phyloP scores from a whole-genome alignment of 2,329 filamentous ascomycete genomes.

The Cytospora piceicola region DNA sequence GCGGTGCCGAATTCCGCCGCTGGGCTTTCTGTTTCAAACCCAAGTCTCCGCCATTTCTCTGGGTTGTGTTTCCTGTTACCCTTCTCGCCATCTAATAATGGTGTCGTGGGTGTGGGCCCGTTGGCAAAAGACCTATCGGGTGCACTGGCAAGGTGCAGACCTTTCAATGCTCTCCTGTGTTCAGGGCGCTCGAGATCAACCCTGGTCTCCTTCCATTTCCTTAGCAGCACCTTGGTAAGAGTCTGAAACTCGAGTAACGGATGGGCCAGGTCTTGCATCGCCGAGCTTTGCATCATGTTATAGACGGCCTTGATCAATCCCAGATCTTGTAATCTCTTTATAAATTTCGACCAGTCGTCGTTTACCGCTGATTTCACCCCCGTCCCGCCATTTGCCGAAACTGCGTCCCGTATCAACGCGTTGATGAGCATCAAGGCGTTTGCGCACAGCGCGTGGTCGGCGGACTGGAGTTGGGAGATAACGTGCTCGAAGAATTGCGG shows the following conservation, averaged over 20 bases:
- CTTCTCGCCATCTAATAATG: conserved; percentile 47
- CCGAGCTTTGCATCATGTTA: conserved; percentile 90
- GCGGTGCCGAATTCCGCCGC: conserved; percentile 81
- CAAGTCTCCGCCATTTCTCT: conserved; percentile 89
- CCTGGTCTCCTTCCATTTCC: conserved; percentile 84
- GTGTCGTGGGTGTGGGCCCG: conserved; percentile 44
- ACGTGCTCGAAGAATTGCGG: conserved; percentile 95
- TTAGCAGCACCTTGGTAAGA: conserved; percentile 82
- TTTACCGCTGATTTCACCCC: conserved; percentile 43
- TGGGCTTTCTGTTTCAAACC: conserved; percentile 89
- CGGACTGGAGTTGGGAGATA: conserved; percentile 87
- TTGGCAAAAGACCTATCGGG: conserved; percentile 60
- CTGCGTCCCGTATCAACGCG: conserved; percentile 87
- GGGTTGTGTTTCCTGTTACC: conserved; percentile 77
- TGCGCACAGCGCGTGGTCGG: conserved; percentile 92
- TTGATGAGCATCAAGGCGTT: conserved; percentile 96
- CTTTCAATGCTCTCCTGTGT: conserved; percentile 84
- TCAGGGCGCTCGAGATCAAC: conserved; percentile 88
- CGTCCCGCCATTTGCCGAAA: conserved; percentile 53
- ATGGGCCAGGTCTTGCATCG: conserved; percentile 86
- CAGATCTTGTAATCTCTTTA: conserved; percentile 89
- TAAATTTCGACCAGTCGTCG: conserved; percentile 92
- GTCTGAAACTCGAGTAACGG: conserved; percentile 92
- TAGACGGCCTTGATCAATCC: conserved; percentile 93
- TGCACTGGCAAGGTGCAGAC: conserved; percentile 80